Percentiles rank a stretch among this genome's conserved stretches.
Conservation (phyloP, 352 stramenopile genomes). For the Phytophthora cryptogea region DNA sequence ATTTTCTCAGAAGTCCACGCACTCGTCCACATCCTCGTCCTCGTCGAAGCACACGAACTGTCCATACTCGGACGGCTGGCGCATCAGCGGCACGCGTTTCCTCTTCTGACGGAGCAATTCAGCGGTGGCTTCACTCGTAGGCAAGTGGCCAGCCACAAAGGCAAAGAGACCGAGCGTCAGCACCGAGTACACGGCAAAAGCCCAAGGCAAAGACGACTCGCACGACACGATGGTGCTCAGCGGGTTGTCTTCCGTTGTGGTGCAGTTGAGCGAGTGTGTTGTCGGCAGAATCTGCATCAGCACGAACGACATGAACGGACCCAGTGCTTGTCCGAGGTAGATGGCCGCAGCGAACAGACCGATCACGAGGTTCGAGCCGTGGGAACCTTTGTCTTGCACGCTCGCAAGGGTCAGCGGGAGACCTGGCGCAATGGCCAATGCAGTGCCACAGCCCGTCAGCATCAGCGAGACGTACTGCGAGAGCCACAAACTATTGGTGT, state of each 20-base stretch:
- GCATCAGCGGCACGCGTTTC: conserved; percentile 50
- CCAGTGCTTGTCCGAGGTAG: conserved; percentile 68
- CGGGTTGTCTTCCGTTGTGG: conserved; percentile 6
- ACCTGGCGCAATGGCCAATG: conserved; percentile 60
- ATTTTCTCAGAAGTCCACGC: conserved; percentile 26
- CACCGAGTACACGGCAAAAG: conserved; percentile 59
- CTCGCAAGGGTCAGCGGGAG: conserved; percentile 66
- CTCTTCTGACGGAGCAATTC: conserved; percentile 42
- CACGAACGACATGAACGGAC: conserved; percentile 56
- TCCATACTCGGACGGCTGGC: conserved; percentile 72
- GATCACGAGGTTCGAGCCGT: conserved; percentile 67
- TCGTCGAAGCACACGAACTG: conserved; percentile 82
- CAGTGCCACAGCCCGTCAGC: conserved; percentile 59
- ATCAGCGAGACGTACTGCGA: conserved; percentile 58
- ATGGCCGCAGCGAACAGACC: conserved; percentile 71
- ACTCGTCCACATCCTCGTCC: conserved; percentile 40
- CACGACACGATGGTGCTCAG: conserved; percentile 31
- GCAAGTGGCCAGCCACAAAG: conserved; percentile 32
- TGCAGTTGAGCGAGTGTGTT: conserved; percentile 49
- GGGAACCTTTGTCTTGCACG: conserved; percentile 37
- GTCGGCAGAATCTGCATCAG: conserved; percentile 55
- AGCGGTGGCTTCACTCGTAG: conserved; percentile 40
- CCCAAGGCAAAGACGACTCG: conserved; percentile 63
- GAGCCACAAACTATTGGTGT: conserved; percentile 48
- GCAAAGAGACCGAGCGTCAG: conserved; percentile 38